Evolutionary conservation across 257 asterid genomes (phyloP).

Genomic region (Nemophila menziesii): DNA sequence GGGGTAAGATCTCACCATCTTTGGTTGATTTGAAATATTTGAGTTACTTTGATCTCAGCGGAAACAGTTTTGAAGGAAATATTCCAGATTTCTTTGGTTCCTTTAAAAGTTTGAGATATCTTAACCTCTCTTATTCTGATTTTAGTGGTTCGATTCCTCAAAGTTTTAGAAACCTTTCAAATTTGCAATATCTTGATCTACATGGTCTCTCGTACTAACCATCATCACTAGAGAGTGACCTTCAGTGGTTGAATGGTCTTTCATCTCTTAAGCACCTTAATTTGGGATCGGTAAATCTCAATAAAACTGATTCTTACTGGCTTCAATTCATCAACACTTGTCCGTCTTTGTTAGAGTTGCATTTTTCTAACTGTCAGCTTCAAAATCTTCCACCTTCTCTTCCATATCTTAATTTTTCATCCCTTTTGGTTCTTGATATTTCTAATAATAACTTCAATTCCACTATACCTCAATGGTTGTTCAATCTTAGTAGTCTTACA

Average conservation of each 20-base stretch:
- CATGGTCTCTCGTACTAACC: too few species aligned
- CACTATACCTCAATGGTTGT: slow-evolving; percentile 15
- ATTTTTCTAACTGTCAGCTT: neutral
- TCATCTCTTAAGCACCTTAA: neutral
- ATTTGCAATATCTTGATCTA: neutral
- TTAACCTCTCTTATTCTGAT: neutral
- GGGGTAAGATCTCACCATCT: slow-evolving; percentile 14
- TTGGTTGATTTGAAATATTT: slow-evolving; percentile 14
- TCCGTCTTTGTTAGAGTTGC: slow-evolving; percentile 2
- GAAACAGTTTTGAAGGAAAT: slow-evolving; percentile 8
- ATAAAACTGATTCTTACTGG: neutral
- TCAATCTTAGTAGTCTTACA: slow-evolving; percentile 11
- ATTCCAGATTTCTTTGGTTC: slow-evolving; percentile 15
- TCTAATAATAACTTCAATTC: too few species aligned
- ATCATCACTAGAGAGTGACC: neutral
- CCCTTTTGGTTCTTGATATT: too few species aligned
- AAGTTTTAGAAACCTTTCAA: slow-evolving; percentile 7
- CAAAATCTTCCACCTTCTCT: neutral
- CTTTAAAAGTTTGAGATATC: slow-evolving; percentile 1
- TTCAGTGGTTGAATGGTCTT: slow-evolving; percentile 3
- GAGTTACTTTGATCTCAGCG: slow-evolving; percentile 10
- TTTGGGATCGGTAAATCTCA: neutral
- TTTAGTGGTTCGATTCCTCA: slow-evolving; percentile 14
- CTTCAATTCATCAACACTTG: too few species aligned
- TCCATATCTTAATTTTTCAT: too few species aligned